A percentile compares a stretch with the other conserved stretches of the same genome.
These are phyloP conservation scores for Paecilomyces formosus DNA, from an alignment of 2,329 filamentous ascomycete species.

Conservation along the genomic window DNA sequence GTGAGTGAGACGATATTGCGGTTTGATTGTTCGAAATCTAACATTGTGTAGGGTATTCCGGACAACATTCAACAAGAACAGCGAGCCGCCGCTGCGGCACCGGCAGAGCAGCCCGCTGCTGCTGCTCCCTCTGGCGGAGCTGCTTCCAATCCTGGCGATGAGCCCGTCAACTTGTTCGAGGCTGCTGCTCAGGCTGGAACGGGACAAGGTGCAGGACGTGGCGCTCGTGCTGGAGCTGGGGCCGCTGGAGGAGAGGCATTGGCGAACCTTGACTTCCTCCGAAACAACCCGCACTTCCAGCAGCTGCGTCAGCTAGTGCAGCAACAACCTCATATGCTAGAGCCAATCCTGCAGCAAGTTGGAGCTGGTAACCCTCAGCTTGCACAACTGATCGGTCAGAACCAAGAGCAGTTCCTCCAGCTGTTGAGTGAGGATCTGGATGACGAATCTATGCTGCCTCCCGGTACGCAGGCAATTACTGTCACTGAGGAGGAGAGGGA, in stretches of 20 bases:
- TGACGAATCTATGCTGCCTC: slow-evolving; percentile 68
- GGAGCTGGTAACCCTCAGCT: slow-evolving; percentile 91
- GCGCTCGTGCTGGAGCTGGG: slow-evolving; percentile 33
- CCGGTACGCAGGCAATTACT: slow-evolving; percentile 78
- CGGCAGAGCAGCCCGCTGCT: slow-evolving; percentile 38
- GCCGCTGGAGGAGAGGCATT: slow-evolving; percentile 51
- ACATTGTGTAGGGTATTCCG: slow-evolving; percentile 68
- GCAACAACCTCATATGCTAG: slow-evolving; percentile 96
- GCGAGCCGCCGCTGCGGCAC: slow-evolving; percentile 42
- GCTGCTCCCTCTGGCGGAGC: slow-evolving; percentile 23
- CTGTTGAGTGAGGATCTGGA: slow-evolving; percentile 82
- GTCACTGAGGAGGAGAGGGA: slow-evolving; percentile 96
- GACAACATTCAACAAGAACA: slow-evolving; percentile 71
- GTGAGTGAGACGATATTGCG: slow-evolving; percentile 47
- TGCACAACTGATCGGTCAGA: slow-evolving; percentile 81
- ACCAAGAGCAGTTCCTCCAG: slow-evolving; percentile 88
- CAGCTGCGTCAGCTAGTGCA: slow-evolving; percentile 95
- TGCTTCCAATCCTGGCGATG: slow-evolving; percentile 41
- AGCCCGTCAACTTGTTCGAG: slow-evolving; percentile 83
- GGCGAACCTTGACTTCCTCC: slow-evolving; percentile 84
- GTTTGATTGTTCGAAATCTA: slow-evolving; percentile 1
- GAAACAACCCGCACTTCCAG: slow-evolving; percentile 95
- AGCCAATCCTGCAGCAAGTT: slow-evolving; percentile 94
- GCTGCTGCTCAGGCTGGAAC: slow-evolving; percentile 71
- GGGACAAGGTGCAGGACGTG: slow-evolving; percentile 39